Percentiles rank a stretch among this genome's conserved stretches.
phyloP scores from a whole-genome alignment of 352 stramenopile genomes.

The Paralagenidium karlingii region DNA sequence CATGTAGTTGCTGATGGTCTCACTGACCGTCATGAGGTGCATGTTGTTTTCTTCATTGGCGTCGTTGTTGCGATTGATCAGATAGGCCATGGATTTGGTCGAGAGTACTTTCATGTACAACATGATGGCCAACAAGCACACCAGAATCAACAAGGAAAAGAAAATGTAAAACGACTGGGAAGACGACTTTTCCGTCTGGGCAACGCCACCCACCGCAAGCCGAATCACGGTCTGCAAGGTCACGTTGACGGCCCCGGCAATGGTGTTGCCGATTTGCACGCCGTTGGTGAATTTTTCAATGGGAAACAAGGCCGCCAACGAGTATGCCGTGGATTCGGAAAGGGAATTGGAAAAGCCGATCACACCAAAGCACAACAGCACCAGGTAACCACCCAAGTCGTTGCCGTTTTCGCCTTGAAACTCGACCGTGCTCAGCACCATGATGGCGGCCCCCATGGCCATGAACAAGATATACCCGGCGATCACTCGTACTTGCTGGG shows the following conservation, averaged over 20 bases:
- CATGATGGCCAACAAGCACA: constrained; percentile 25
- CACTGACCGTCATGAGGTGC: constrained; percentile 11
- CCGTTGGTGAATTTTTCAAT: constrained; percentile 53
- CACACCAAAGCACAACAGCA: constrained; percentile 37
- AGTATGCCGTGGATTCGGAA: constrained; percentile 45
- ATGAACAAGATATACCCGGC: constrained; percentile 43
- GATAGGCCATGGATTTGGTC: constrained; percentile 29
- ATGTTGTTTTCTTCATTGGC: constrained; percentile 16
- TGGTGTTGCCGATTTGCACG: constrained; percentile 46
- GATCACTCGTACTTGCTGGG: constrained; percentile 21
- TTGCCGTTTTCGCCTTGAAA: constrained; percentile 29
- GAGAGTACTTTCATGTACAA: constrained; percentile 24
- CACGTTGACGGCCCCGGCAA: constrained; percentile 37
- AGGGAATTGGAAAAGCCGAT: constrained; percentile 43
- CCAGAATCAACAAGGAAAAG: constrained; percentile 33
- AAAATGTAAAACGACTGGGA: constrained; percentile 46
- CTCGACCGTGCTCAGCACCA: constrained; percentile 41
- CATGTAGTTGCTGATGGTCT: constrained; percentile 20
- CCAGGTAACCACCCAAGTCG: constrained; percentile 28
- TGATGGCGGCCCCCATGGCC: constrained; percentile 36
- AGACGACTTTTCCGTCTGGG: constrained; percentile 20
- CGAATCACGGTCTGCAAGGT: constrained; percentile 37
- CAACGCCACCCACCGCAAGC: constrained; percentile 23
- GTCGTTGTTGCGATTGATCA: constrained; percentile 31
- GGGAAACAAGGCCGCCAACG: constrained; percentile 39